Base-by-base conservation (phyloP, 768 basidiomycete species). In the Leucosporidium creatinivorum region DNA sequence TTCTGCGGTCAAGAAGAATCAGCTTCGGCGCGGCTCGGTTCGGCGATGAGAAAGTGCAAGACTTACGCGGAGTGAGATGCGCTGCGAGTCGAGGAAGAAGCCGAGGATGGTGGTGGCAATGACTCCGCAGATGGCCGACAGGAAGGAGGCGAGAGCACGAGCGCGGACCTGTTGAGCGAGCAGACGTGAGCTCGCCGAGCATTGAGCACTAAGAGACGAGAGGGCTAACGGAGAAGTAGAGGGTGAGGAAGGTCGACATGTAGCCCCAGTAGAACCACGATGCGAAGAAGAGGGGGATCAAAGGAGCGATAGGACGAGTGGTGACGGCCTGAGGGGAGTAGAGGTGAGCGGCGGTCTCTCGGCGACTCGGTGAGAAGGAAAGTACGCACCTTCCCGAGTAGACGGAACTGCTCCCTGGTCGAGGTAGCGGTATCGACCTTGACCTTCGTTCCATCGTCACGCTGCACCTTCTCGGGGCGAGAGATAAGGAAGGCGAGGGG, bases 261-360 rank as follows among this genome's bases (percentile, higher is more conserved):
- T 60, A 59, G 23, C 65, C 65, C 65, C 64, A 63, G 57, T 31
- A 64, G 47, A 57, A 66, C 65, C 65, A 66, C 9, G 49, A 59
- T 2, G 63, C 23, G 36, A 30, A 25, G 61, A n/a, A 33, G 23
- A 36, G 33, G 5, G 33, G 33, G 33, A 36, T 17, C 7, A 23
- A 30, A 54, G 23, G 30, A n/a, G n/a, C 30, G 33, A 7, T 15
- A 63, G 55, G 26, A n/a, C 49, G 56, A 49, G 58, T 58, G 26
- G 58, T 58, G n/a, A 64, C 47, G 33, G 63, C 56, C 23, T 58
- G 49, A 7, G 58, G 56, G 4, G 51, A 0, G 31, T 56, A 48
- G 4, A 64, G 23, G 48, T 64, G n/a, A n/a, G n/a, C n/a, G n/a
- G n/a, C n/a, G n/a, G n/a, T n/a, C n/a, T n/a, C n/a, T n/a, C n/a